Base-by-base conservation (phyloP, 164 flowering plant genomes). In the Berberis vulgaris region DNA sequence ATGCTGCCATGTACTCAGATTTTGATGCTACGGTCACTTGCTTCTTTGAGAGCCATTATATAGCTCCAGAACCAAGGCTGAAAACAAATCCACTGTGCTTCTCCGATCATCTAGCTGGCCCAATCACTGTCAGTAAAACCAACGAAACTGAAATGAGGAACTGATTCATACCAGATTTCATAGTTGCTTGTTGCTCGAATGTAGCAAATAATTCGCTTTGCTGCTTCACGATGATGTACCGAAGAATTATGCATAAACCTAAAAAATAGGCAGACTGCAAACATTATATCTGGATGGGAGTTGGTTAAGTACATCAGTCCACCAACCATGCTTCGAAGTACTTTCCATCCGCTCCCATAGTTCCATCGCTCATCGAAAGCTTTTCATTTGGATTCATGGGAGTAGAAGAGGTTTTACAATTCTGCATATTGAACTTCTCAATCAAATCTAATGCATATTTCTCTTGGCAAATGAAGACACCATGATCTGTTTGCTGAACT, bases 31-130 rank as follows among this genome's bases (percentile, higher is more conserved):
- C 63, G 3, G 53, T 39, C 7, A 26, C 40, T 56, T 55, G 49
- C n/a, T 68, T 62, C 47, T 68, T 67, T 10, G 60, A 68, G 1
- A 45, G 56, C 66, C 66, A 62, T 8, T 47, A 62, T 1, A 69
- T 12, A 1, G 46, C 59, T 7, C 67, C 58, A 41, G 50, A 57
- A 40, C 62, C 13, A 4, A 62, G 8, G 7, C 26, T 11, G 9
- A 68, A 68, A 4, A 56, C 57, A 63, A 3, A 64, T 7, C 72
- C 56, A 13, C 1, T 38, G 72, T 63, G 54, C 67, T 69, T 39
- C 59, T 69, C 5, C 63, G 6, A 39, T 57, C 72, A 41, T 64
- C 67, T 1, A 69, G n/a, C 72, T 53, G 11, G 52, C 63, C 55
- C 52, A 69, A 44, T 58, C 67, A 58, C 67, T 58, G 39, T 63